Base-by-base conservation (phyloP, 768 basidiomycete genomes). In the Tulasnella sp. region DNA sequence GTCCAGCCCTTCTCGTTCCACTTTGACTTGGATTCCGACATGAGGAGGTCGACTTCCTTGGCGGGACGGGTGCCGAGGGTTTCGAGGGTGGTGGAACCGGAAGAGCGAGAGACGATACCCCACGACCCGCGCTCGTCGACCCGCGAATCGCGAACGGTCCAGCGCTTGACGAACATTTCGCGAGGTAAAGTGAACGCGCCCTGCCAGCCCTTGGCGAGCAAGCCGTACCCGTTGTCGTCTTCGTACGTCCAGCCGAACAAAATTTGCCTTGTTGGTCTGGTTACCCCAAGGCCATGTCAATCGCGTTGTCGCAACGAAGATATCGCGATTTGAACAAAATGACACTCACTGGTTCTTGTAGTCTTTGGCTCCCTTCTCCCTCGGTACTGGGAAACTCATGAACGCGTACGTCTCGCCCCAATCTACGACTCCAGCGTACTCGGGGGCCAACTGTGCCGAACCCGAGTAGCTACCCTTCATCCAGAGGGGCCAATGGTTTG, bases 331-430 rank as follows among this genome's bases (percentile, higher is more conserved):
- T 14, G n/a, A n/a, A n/a, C n/a, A 27, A 58, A 62, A 62, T 8
- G 16, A 14, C 42, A 14, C 58, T 62, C 58, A 62, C 58, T 62
- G 58, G 24, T 62, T 62, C 58, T 62, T n/a, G 24, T 62, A 62
- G 18, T 62, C 58, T 2, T 62, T 62, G 9, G 9, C 12, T 10
- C 58, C 58, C 58, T 62, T 62, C 27, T 27, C 58, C 18, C 58
- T 62, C 58, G 58, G 58, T 62, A 62, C 58, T n/a, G 58, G 58
- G 58, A 62, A 62, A n/a, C 58, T 62, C 58, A 34, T 62, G 24
- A 62, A 62, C 58, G 58, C 58, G 58, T 62, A 62, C 27, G 58
- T 62, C 58, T 62, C 58, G 58, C 58, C 58, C 58, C 58, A 62
- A 16, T 62, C 58, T 7, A 62, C 58, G 0, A 62, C 58, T 12